Evolutionary conservation across 2,329 filamentous ascomycete genomes (phyloP).

Genomic region (Pseudogymnoascus sp.): DNA sequence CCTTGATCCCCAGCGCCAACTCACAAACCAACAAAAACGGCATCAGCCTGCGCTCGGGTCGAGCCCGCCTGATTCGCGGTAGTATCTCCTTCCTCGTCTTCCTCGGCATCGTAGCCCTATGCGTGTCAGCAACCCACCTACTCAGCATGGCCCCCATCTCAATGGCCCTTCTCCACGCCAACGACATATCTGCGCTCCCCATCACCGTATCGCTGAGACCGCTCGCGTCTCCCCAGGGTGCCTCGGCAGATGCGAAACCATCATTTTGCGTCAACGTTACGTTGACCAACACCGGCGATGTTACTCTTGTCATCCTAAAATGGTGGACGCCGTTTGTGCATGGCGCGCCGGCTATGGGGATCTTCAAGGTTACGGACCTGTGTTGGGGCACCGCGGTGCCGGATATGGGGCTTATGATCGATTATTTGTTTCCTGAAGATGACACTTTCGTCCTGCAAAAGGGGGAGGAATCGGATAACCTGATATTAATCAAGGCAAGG

Average conservation of each 20-base stretch:
- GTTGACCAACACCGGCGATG: constrained; percentile 23
- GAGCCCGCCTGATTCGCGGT: not conserved
- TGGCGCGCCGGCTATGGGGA: constrained; percentile 24
- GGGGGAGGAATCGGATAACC: not conserved
- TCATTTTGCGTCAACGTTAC: constrained; percentile 12
- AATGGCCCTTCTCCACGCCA: not conserved
- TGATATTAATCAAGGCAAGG: constrained; percentile 12
- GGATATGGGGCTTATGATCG: not conserved
- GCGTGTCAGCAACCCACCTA: not conserved
- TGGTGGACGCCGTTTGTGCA: constrained; percentile 32
- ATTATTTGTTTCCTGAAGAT: not conserved
- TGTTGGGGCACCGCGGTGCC: not conserved
- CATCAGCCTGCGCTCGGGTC: not conserved
- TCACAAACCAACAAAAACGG: not conserved
- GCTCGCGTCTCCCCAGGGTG: not conserved
- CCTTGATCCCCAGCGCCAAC: too few species aligned
- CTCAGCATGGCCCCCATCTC: not conserved
- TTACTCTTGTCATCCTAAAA: constrained; percentile 28
- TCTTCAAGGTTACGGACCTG: constrained; percentile 25
- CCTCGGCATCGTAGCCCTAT: not conserved
- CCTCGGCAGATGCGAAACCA: not conserved
- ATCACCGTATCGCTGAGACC: not conserved
- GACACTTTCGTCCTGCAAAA: not conserved
- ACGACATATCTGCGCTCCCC: not conserved
- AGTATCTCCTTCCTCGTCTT: not conserved